Evolutionary conservation across 805 yeast species (phyloP).

Genomic region (Ogataea zsoltii): DNA sequence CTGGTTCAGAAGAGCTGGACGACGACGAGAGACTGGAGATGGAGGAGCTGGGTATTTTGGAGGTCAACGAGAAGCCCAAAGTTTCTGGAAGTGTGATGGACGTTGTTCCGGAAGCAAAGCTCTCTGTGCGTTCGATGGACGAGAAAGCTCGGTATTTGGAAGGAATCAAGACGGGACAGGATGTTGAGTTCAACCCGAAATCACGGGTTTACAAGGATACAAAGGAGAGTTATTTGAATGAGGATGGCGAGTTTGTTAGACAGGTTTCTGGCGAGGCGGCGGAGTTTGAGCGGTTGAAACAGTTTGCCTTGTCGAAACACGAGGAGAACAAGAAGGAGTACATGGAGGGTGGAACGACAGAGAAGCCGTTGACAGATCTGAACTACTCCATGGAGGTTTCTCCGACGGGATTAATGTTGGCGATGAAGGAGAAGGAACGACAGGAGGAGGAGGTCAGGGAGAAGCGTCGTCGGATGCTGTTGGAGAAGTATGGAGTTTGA

Average conservation of each 20-base stretch:
- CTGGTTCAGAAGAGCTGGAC: constrained; percentile 37
- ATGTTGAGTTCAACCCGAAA: constrained; percentile 54
- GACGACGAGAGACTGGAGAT: constrained; percentile 47
- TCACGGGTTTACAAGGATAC: constrained; percentile 42
- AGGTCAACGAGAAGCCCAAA: constrained; percentile 4
- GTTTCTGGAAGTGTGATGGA: constrained; percentile 13
- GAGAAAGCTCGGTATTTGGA: constrained; percentile 74
- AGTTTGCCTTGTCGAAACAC: constrained; percentile 40
- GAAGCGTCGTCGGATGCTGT: constrained; percentile 33
- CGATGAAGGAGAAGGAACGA: constrained; percentile 36
- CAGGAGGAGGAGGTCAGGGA: constrained; percentile 31
- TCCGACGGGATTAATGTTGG: constrained; percentile 47
- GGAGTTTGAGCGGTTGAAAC: constrained; percentile 48
- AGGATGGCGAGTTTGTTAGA: constrained; percentile 51
- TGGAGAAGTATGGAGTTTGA: constrained; percentile 41
- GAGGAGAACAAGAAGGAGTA: constrained; percentile 18
- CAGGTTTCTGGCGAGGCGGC: constrained; percentile 58
- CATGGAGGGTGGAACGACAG: constrained; percentile 14
- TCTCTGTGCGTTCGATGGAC: constrained; percentile 61
- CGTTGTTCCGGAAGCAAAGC: constrained; percentile 28
- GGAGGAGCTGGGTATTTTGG: constrained; percentile 39
- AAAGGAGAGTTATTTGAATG: constrained; percentile 35
- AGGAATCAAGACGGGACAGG: constrained; percentile 45
- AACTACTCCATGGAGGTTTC: constrained; percentile 38
- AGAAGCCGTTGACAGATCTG: constrained; percentile 25